These are phyloP conservation scores for Ambrosia trifida DNA, from an alignment of 129 eudicot genomes.

Conservation along the genomic window DNA sequence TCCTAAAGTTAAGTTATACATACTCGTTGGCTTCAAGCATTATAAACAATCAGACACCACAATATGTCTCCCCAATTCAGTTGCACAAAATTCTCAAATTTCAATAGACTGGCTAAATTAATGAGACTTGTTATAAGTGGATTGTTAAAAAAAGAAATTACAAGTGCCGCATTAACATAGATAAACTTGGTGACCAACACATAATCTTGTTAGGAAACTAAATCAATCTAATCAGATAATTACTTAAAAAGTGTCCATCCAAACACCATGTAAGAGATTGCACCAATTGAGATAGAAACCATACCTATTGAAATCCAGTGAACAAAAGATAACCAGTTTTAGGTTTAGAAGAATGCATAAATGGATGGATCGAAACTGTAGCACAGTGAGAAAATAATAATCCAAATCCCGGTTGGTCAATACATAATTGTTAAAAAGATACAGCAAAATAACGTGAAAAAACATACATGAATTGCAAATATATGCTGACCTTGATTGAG, in stretches of 20 bases:
- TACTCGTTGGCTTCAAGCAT: conserved; percentile 69
- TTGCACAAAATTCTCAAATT: conserved; percentile 31
- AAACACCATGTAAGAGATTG: too few species aligned
- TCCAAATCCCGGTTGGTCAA: too few species aligned
- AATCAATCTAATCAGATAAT: conserved; percentile 6
- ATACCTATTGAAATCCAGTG: too few species aligned
- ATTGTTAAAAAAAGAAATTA: neutral
- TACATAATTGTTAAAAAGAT: too few species aligned
- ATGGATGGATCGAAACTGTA: too few species aligned
- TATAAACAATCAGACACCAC: conserved; percentile 32
- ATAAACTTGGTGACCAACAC: neutral
- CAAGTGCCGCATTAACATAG: neutral
- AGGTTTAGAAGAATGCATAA: too few species aligned
- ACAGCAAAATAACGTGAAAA: too few species aligned
- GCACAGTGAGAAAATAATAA: too few species aligned
- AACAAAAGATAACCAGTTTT: too few species aligned
- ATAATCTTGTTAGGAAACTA: neutral
- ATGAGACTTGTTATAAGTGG: neutral
- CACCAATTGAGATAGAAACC: too few species aligned
- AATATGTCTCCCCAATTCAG: conserved; percentile 42
- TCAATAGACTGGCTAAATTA: neutral
- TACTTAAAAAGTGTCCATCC: neutral
- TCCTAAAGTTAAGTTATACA: conserved; percentile 73
- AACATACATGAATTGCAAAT: too few species aligned
- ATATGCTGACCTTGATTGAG: too few species aligned